These are phyloP conservation scores for Meyerozyma elateridarum DNA, from an alignment of 1,139 yeast genomes.

Conservation along the genomic window DNA sequence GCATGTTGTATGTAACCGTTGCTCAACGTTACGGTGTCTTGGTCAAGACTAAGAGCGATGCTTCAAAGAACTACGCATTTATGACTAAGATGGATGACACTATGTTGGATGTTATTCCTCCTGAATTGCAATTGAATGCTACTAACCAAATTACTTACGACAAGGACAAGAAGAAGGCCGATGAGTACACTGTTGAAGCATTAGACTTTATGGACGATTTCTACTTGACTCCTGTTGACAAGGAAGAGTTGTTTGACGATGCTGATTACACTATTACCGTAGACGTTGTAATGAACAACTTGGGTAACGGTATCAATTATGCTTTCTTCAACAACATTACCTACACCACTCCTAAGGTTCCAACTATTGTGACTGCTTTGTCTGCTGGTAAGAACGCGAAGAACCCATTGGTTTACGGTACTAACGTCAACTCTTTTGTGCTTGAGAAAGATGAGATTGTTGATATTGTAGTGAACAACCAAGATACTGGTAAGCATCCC, in stretches of 20 bases:
- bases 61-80: conserved; percentile 65
- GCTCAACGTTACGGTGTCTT: conserved; percentile 80
- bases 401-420: conserved; percentile 53
- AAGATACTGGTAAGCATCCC: conserved; percentile 80
- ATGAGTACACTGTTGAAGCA: conserved; percentile 38
- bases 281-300: conserved; percentile 71
- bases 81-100: conserved; percentile 71
- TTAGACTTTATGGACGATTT: conserved; percentile 60
- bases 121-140: conserved; percentile 56
- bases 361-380: conserved; percentile 71
- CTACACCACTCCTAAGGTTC: conserved; percentile 77
- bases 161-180: conserved; percentile 24
- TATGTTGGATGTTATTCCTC: conserved; percentile 73
- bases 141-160: conserved; percentile 71
- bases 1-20: conserved; percentile 58
- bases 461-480: conserved; percentile 65
- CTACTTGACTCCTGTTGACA: conserved; percentile 52
- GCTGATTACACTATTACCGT: conserved; percentile 64
- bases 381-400: conserved; percentile 58
- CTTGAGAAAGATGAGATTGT: conserved; percentile 64
- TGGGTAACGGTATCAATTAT: conserved; percentile 78
- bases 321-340: conserved; percentile 86
- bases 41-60: conserved; percentile 59
- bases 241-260: conserved; percentile 49
- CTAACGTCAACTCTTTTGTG: conserved; percentile 70